Base-by-base conservation (phyloP, 2,329 filamentous ascomycete species). In the Pezicula rhizophila region DNA sequence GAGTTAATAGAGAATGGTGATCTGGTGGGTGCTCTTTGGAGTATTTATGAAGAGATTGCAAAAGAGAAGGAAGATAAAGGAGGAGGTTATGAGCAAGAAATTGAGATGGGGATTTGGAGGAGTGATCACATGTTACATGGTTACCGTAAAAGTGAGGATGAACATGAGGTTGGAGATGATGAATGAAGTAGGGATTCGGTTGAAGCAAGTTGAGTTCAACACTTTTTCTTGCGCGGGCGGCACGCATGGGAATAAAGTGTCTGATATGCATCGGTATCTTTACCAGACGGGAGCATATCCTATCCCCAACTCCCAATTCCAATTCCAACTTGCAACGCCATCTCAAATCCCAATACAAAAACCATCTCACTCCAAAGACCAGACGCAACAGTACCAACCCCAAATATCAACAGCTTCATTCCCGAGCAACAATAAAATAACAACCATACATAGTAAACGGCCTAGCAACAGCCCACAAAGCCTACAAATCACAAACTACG, bases 181-280 rank as follows among this genome's bases (percentile, higher is more conserved):
- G 48, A 57, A 10, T n/a, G 48, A 57, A 5, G n/a, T 26, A 10
- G 11, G 47, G 12, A 45, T 54, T 1, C 49, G 37, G 5, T 56
- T 73, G 35, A 72, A 69, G 56, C 71, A 74, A 57, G 69, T 74
- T 8, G 70, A 74, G 49, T 68, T 73, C 56, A 74, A 74, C 51
- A 68, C 69, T 0, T 69, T 68, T 49, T 69, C 69, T 5, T 67
- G 66, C 41, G 67, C 70, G 12, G 71, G 71, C 1, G 68, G 62
- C 2, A 58, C 60, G 1, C 70, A 73, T 52, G 65, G 67, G 17
- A 66, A 68, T 37, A 66, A 62, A 37, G 64, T 67, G 3, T 66
- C 61, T 10, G 56, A 64, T 17, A 72, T 73, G 70, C 70, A 74
- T 59, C 63, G 59, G 7, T 66, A 70, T 52, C 50, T 68, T 5